A percentile compares a stretch with the other conserved stretches of the same genome.
These are phyloP conservation scores for Clavulina sp. DNA, from an alignment of 768 basidiomycete species.

Conservation along the genomic window DNA sequence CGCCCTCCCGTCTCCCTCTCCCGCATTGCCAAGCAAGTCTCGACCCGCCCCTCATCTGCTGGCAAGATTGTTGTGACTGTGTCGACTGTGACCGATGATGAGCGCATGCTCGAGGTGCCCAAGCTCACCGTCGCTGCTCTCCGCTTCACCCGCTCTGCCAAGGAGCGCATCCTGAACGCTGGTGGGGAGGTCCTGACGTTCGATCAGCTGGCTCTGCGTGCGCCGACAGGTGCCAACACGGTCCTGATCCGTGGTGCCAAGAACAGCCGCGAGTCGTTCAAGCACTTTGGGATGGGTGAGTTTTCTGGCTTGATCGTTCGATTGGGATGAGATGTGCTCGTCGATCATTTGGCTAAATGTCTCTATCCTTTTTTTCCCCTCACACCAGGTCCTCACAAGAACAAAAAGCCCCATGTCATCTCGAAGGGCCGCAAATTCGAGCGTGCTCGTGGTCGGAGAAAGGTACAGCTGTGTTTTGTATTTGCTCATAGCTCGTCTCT, in stretches of 20 bases:
- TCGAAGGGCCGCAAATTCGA: constrained; percentile 99
- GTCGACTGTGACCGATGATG: constrained; percentile 89
- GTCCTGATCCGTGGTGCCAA: constrained; percentile 82
- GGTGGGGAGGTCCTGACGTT: constrained; percentile 91
- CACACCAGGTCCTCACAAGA: constrained; percentile 63
- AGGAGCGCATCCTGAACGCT: constrained; percentile 86
- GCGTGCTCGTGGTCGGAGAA: constrained; percentile 95
- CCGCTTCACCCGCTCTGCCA: constrained; percentile 81
- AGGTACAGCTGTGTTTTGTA: constrained; percentile 19
- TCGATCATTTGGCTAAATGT: background rate
- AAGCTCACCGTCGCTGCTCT: constrained; percentile 89
- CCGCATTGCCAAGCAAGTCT: constrained; percentile 71
- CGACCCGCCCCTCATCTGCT: constrained; percentile 40
- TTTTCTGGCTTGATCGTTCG: background rate
- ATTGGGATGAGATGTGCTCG: background rate
- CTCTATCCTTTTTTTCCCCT: background rate
- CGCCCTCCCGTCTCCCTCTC: constrained; percentile 93
- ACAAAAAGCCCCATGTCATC: constrained; percentile 93
- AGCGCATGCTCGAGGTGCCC: constrained; percentile 69
- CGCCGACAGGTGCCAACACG: constrained; percentile 91
- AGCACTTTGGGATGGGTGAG: constrained; percentile 91
- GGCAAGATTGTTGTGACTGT: constrained; percentile 81
- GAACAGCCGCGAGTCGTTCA: constrained; percentile 86
- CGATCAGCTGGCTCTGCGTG: constrained; percentile 88
- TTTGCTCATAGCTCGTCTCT: background rate